These are phyloP conservation scores for Amanita inopinata DNA, from an alignment of 768 basidiomycete species.

Conservation along the genomic window DNA sequence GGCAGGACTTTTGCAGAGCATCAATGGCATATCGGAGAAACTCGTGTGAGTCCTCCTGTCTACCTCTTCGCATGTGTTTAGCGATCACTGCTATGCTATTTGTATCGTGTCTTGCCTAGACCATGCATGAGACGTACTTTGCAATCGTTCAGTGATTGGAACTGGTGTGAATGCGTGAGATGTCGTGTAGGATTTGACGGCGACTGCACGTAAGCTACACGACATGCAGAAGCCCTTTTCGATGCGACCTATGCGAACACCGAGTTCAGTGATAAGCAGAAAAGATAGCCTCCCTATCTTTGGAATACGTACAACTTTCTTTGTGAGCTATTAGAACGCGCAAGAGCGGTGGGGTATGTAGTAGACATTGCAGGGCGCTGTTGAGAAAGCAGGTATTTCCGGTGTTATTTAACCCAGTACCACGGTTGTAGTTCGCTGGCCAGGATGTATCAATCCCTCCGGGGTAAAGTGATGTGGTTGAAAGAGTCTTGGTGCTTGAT, in stretches of 20 bases:
- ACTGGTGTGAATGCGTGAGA: slow-evolving; percentile 50
- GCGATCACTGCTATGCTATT: slow-evolving; percentile 57
- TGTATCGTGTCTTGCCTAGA: too few relatives aligned
- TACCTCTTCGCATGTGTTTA: slow-evolving; percentile 80
- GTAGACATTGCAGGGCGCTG: slow-evolving; percentile 84
- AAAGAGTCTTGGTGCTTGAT: slow-evolving; percentile 17
- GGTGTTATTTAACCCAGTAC: slow-evolving; percentile 67
- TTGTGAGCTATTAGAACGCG: slow-evolving; percentile 45
- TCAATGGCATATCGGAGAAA: slow-evolving; percentile 94
- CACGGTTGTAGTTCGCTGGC: slow-evolving; percentile 40
- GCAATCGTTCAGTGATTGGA: slow-evolving; percentile 56
- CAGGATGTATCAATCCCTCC: slow-evolving; percentile 54
- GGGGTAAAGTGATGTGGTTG: slow-evolving; percentile 35
- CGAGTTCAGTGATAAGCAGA: slow-evolving; percentile 8
- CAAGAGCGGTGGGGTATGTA: slow-evolving; percentile 87
- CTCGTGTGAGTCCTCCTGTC: slow-evolving; percentile 97
- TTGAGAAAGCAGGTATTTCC: slow-evolving; percentile 98
- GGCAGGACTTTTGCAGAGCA: slow-evolving; percentile 76
- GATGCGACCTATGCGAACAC: slow-evolving; percentile 27
- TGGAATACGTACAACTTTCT: slow-evolving; percentile 50
- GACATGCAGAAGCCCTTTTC: slow-evolving; percentile 68
- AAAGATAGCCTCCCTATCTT: too few relatives aligned
- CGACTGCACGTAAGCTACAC: slow-evolving; percentile 56
- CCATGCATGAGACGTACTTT: slow-evolving; percentile 54
- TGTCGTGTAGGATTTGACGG: slow-evolving; percentile 40